Evolutionary conservation across 129 eudicot species (phyloP).

Genomic region (Gnaphalium uliginosum): DNA sequence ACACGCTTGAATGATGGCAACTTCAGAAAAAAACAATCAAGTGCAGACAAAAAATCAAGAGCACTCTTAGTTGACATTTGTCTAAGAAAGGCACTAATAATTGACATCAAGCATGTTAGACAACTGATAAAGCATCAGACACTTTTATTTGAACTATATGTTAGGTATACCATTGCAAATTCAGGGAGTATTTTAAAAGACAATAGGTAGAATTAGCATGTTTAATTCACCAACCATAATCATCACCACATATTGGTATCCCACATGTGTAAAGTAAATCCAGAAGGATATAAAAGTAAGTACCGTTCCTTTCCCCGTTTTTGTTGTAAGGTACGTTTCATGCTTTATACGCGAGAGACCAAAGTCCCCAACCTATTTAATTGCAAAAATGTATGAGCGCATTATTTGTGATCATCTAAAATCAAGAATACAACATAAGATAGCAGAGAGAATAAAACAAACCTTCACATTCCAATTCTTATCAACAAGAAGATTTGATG

Average conservation of each 20-base stretch:
- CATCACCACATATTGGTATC: conserved; percentile 6
- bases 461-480: conserved; percentile 98
- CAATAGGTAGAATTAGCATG: too few relatives aligned
- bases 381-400: conserved; percentile 3
- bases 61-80: not conserved
- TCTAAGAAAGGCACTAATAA: not conserved
- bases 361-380: conserved; percentile 90
- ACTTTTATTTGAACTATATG: too few relatives aligned
- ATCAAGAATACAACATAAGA: not conserved
- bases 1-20: conserved; percentile 7
- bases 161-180: not conserved
- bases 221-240: not conserved
- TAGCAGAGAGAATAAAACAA: conserved; percentile 11
- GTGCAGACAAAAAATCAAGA: conserved; percentile 5
- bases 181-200: too few relatives aligned
- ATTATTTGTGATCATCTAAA: not conserved
- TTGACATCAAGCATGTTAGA: not conserved
- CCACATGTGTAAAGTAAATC: conserved; percentile 12
- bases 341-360: conserved; percentile 94
- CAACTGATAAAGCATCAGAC: too few relatives aligned
- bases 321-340: conserved; percentile 81
- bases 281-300: conserved; percentile 14
- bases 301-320: conserved; percentile 99
- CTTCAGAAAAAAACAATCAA: not conserved
- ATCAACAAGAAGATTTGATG: conserved; percentile 97